phyloP scores from a whole-genome alignment of 768 basidiomycete genomes.

The Jaapia argillacea region DNA sequence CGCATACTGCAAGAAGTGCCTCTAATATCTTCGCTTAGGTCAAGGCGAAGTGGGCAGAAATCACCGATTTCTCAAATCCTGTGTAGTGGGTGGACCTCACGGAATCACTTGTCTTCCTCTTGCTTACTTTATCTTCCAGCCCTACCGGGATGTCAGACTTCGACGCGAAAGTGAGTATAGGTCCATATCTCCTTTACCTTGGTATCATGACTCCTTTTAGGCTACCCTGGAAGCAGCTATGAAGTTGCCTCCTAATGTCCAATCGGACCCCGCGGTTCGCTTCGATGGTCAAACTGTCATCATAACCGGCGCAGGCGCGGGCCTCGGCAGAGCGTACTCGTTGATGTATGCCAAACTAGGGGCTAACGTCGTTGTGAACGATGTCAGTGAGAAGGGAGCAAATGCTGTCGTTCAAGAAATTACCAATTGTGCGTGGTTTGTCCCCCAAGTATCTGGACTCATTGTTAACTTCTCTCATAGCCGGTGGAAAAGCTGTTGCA shows the following conservation, averaged over 20 bases:
- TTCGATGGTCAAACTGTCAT: slow-evolving; percentile 89
- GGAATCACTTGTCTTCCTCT: background rate
- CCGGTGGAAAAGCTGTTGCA: slow-evolving; percentile 80
- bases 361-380: slow-evolving; percentile 96
- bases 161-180: slow-evolving; percentile 37
- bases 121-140: slow-evolving; percentile 28
- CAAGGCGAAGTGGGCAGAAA: slow-evolving; percentile 71
- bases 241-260: slow-evolving; percentile 54
- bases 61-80: slow-evolving; percentile 70
- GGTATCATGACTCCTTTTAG: slow-evolving; percentile 13
- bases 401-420: slow-evolving; percentile 83
- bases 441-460: background rate
- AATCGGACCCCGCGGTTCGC: slow-evolving; percentile 58
- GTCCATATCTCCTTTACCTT: background rate
- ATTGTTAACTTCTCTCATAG: slow-evolving; percentile 25
- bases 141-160: slow-evolving; percentile 56
- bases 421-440: slow-evolving; percentile 43
- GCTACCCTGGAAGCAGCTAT: slow-evolving; percentile 57
- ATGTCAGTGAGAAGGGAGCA: slow-evolving; percentile 82
- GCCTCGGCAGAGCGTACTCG: slow-evolving; percentile 87
- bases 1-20: background rate
- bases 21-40: slow-evolving; percentile 33
- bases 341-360: slow-evolving; percentile 86
- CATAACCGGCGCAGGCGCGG: slow-evolving; percentile 91
- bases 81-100: slow-evolving; percentile 41